These are phyloP conservation scores for Bipolaris bicolor DNA, from an alignment of 2,329 filamentous ascomycete species.

Conservation along the genomic window DNA sequence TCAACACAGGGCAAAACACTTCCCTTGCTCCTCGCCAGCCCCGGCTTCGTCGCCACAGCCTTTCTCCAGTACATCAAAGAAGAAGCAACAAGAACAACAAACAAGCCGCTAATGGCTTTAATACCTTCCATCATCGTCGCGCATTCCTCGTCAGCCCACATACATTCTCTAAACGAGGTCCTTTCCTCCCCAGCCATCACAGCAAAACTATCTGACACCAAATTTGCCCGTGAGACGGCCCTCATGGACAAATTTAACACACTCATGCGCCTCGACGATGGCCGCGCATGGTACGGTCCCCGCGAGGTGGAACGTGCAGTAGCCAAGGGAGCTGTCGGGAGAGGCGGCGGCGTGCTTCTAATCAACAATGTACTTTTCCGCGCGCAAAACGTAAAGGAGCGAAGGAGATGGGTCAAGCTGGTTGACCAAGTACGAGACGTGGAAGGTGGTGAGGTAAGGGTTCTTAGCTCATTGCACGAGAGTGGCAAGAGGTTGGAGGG, in stretches of 20 bases:
- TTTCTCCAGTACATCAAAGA: constrained; percentile 77
- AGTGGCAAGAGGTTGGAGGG: constrained; percentile 85
- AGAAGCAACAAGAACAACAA: constrained; percentile 67
- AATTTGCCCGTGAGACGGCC: constrained; percentile 81
- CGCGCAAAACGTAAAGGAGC: constrained; percentile 75
- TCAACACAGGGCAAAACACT: constrained; percentile 48
- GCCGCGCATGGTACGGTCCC: constrained; percentile 87
- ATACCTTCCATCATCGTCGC: constrained; percentile 72
- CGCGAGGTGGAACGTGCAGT: constrained; percentile 82
- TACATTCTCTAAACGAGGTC: constrained; percentile 87
- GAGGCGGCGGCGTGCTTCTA: constrained; percentile 81
- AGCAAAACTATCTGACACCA: constrained; percentile 80
- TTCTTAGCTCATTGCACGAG: constrained; percentile 94
- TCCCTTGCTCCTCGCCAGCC: constrained; percentile 83
- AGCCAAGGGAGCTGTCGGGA: constrained; percentile 84
- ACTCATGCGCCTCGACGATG: constrained; percentile 81
- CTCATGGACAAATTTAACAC: constrained; percentile 85
- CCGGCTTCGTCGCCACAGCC: constrained; percentile 81
- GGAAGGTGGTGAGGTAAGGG: constrained; percentile 82
- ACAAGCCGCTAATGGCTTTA: constrained; percentile 71
- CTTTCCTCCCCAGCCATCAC: constrained; percentile 81
- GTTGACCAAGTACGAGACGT: constrained; percentile 84
- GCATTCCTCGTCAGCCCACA: constrained; percentile 82
- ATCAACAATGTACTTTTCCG: constrained; percentile 89
- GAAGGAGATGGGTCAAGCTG: constrained; percentile 81